phyloP scores from a whole-genome alignment of 805 yeast genomes.

The Candida orba region DNA sequence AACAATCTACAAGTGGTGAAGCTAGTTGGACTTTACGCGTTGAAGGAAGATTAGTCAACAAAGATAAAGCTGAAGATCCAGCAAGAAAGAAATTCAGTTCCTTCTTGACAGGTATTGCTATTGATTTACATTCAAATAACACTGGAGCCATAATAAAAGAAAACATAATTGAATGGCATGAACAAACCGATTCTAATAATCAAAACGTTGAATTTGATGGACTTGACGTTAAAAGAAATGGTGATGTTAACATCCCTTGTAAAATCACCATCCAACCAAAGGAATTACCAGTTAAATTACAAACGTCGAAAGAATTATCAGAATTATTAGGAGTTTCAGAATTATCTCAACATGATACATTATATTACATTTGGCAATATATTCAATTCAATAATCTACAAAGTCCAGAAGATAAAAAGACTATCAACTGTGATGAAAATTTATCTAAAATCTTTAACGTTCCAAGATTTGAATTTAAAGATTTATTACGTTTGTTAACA shows the following conservation, averaged over 20 bases:
- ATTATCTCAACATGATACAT: conserved; percentile 80
- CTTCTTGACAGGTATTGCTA: conserved; percentile 75
- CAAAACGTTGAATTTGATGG: conserved; percentile 69
- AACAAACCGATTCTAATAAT: conserved; percentile 36
- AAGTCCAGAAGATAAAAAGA: conserved; percentile 47
- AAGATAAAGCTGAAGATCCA: conserved; percentile 39
- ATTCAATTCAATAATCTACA: conserved; percentile 59
- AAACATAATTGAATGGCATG: conserved; percentile 83
- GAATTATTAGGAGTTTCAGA: conserved; percentile 68
- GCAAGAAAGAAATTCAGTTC: conserved; percentile 62
- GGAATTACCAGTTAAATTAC: conserved; percentile 60
- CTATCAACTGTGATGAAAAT: conserved; percentile 43
- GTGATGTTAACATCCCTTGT: conserved; percentile 56
- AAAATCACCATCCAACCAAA: conserved; percentile 77
- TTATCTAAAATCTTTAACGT: conserved; percentile 37
- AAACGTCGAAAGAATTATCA: conserved; percentile 59
- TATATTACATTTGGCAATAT: conserved; percentile 76
- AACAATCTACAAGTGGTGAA: conserved; percentile 36
- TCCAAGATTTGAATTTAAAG: conserved; percentile 58
- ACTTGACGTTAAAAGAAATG: conserved; percentile 76
- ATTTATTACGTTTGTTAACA: conserved; percentile 59
- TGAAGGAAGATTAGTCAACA: conserved; percentile 73
- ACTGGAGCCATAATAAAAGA: conserved; percentile 16
- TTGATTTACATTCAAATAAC: conserved; percentile 47
- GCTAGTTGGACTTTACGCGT: conserved; percentile 80